These are phyloP conservation scores for Pseudonitzschia multiseries DNA, from an alignment of 108 stramenopile species.

Conservation along the genomic window DNA sequence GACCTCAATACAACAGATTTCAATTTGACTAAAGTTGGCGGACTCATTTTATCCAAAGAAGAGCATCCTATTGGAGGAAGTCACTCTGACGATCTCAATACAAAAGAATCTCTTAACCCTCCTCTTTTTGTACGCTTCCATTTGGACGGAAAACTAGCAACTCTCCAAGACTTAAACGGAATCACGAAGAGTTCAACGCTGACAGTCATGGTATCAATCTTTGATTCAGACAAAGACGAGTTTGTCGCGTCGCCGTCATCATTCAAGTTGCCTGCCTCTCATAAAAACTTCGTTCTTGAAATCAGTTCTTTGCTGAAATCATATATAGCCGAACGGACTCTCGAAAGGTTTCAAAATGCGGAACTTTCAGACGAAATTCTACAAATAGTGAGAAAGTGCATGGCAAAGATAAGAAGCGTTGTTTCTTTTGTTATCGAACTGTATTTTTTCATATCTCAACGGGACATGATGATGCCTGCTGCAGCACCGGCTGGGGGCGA, in stretches of 20 bases:
- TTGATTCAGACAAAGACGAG: conserved; percentile 4
- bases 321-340: conserved; percentile 63
- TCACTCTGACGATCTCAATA: neutral
- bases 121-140: conserved; percentile 64
- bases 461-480: conserved; percentile 57
- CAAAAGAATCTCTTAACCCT: neutral
- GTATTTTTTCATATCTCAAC: conserved; percentile 56
- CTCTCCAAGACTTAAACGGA: conserved; percentile 32
- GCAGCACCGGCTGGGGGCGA: conserved; percentile 54
- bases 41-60: neutral
- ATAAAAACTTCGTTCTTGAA: conserved; percentile 42
- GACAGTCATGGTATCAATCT: conserved; percentile 47
- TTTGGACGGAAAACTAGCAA: conserved; percentile 39
- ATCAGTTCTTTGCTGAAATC: conserved; percentile 48
- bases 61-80: neutral
- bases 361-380: conserved; percentile 46
- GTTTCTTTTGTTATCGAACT: conserved; percentile 47
- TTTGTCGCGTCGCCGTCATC: neutral
- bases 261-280: conserved; percentile 25
- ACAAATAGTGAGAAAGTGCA: conserved; percentile 46
- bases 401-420: conserved; percentile 53
- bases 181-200: conserved; percentile 50
- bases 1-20: neutral
- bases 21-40: neutral
- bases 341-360: conserved; percentile 54